phyloP scores from a whole-genome alignment of 202 grass and related monocot genomes.

The Bolboschoenoplectus hybrid region DNA sequence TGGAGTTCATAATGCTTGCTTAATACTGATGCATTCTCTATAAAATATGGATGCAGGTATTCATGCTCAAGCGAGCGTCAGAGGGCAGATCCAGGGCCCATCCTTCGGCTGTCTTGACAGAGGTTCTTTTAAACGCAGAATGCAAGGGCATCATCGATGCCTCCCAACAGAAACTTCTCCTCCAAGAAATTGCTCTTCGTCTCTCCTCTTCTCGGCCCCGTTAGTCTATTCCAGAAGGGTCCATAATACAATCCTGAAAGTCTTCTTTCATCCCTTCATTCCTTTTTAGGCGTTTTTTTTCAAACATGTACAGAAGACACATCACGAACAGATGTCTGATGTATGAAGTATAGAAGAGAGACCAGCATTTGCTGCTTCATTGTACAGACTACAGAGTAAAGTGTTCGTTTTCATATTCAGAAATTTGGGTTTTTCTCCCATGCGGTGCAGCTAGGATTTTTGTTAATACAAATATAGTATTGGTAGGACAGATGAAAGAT shows the following conservation, averaged over 20 bases:
- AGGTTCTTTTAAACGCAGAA: slow-evolving; percentile 84
- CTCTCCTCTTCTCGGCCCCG: slow-evolving; percentile 57
- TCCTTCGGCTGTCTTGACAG: slow-evolving; percentile 79
- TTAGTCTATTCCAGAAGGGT: neutral
- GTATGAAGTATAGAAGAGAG: neutral
- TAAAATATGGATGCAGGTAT: slow-evolving; percentile 55
- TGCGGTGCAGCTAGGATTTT: slow-evolving; percentile 5
- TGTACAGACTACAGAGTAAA: slow-evolving; percentile 16
- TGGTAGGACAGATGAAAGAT: neutral
- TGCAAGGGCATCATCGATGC: slow-evolving; percentile 87
- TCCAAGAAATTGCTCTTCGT: slow-evolving; percentile 85
- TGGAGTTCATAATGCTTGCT: neutral
- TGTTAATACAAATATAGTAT: slow-evolving; percentile 3
- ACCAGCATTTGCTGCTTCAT: neutral
- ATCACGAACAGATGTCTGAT: slow-evolving; percentile 1
- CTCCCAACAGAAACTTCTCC: slow-evolving; percentile 75
- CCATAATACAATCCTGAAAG: neutral
- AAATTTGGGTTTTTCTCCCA: slow-evolving; percentile 1
- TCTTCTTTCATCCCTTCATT: neutral
- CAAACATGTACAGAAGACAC: slow-evolving; percentile 16
- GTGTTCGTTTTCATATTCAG: neutral
- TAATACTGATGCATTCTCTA: slow-evolving; percentile 18
- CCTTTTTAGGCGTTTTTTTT: neutral
- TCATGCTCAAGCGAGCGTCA: slow-evolving; percentile 79
- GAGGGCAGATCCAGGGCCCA: slow-evolving; percentile 65